Percentiles rank a stretch among this genome's conserved stretches.
phyloP scores from a whole-genome alignment of 495 filamentous ascomycete genomes.

The Aspergillus cavernicola region DNA sequence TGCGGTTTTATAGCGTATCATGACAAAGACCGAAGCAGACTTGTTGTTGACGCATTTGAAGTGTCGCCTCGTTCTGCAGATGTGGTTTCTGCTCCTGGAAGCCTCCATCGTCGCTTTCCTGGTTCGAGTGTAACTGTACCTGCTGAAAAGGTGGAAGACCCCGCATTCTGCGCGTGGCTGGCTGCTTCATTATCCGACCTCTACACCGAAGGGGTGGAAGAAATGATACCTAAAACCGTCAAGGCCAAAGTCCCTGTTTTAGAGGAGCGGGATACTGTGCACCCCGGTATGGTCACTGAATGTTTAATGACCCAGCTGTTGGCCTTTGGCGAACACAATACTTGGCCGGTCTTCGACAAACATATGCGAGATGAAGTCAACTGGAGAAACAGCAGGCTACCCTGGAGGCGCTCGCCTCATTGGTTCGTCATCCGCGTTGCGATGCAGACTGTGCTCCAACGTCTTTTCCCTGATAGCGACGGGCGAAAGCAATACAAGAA shows the following conservation, averaged over 20 bases:
- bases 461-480: conserved; percentile 32
- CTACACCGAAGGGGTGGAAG: conserved; percentile 2
- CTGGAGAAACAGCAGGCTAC: conserved; percentile 8
- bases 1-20: conserved; percentile 15
- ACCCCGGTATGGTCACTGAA: conserved; percentile 53
- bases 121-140: conserved; percentile 13
- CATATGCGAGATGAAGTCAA: conserved; percentile 16
- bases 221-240: conserved; percentile 19
- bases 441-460: conserved; percentile 39
- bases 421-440: conserved; percentile 15
- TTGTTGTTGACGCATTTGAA: conserved; percentile 19
- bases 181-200: no score
- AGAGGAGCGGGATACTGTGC: conserved; percentile 49
- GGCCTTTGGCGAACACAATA: conserved; percentile 7
- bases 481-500: conserved; percentile 45
- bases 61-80: conserved; percentile 3
- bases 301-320: conserved; percentile 39
- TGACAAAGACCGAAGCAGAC: conserved; percentile 1
- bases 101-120: conserved; percentile 9
- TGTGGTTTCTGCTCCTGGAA: conserved; percentile 10
- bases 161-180: neutral
- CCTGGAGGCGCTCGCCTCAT: conserved; percentile 17
- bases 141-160: neutral
- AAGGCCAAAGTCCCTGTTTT: conserved; percentile 34
- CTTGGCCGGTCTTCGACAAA: conserved; percentile 8